Base-by-base conservation (phyloP, 208 protist genomes). In the Leishmania mexicana region DNA sequence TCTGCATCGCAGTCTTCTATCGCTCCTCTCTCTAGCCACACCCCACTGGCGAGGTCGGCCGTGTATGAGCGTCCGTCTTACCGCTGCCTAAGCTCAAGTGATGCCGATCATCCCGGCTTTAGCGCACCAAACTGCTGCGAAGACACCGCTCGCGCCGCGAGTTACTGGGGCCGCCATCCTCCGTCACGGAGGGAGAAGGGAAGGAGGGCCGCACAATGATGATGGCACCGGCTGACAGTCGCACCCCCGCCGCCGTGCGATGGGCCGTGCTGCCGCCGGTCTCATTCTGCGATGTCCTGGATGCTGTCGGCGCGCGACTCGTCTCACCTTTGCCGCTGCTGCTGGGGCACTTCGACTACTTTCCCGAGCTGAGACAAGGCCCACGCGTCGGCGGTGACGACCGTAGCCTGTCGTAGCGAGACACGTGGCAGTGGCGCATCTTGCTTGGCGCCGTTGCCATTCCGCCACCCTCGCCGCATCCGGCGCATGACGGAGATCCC, bases 361-460 rank as follows among this genome's bases (percentile, higher is more conserved):
- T 64, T 40, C 31, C 75, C 31, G 51, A 53, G 53, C 35, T 38
- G 53, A 2, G 7, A 28, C 11, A 68, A 19, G 57, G 6, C 5
- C 8, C 2, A 45, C 51, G 31, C 72, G 8, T 28, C 31, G 28
- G 31, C 45, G 15, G 24, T 65, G 15, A 17, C 40, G 38, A 42
- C 53, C 21, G 58, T 6, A 8, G 45, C 5, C 28, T 45, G 13
- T 21, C n/a, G 11, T 6, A 8, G 15, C 17, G 42, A 53, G 31
- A 53, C 31, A 49, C 13, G 35, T 28, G 6, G 57, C 53, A n/a
- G 49, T 64, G 79, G 65, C 73, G 73, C 51, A 51, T 62, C 42
- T 58, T 83, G 21, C 65, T 75, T 8, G 81, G 81, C 31, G 76
- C 58, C 67, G 76, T 80, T 38, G 24, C 76, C 21, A 72, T 84